phyloP scores from a whole-genome alignment of 257 asterid genomes.

The Lycium ferocissimum region DNA sequence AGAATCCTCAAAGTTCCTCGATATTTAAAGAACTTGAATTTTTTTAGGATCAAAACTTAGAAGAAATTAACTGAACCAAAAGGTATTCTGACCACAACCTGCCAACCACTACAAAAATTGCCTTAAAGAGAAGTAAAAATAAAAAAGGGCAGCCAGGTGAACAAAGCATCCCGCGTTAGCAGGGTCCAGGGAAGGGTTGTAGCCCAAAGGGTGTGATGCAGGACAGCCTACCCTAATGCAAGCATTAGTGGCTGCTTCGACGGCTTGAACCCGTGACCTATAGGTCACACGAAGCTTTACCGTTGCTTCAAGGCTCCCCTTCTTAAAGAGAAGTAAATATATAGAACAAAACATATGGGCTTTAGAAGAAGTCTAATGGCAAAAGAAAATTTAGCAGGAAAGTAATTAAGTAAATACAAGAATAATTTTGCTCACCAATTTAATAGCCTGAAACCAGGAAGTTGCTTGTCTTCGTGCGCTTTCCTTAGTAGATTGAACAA shows the following conservation, averaged over 20 bases:
- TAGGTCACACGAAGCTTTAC: too few species aligned
- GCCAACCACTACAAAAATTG: background rate
- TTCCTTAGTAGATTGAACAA: conserved; percentile 82
- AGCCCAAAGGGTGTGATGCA: too few species aligned
- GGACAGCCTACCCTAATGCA: too few species aligned
- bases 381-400: background rate
- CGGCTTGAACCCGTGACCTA: too few species aligned
- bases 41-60: background rate
- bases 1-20: background rate
- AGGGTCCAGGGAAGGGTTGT: too few species aligned
- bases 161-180: too few species aligned
- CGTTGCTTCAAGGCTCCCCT: too few species aligned
- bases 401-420: background rate
- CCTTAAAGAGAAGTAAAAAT: background rate
- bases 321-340: too few species aligned
- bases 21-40: too few species aligned
- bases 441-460: conserved; percentile 96
- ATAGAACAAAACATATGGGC: background rate
- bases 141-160: too few species aligned
- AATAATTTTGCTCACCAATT: conserved; percentile 68
- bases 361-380: background rate
- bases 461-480: conserved; percentile 86
- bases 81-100: background rate
- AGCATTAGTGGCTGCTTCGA: too few species aligned
- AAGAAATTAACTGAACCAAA: background rate